Percentiles rank a stretch among this genome's conserved stretches.
Conservation (phyloP, 2,329 filamentous ascomycete genomes). For the Diaporthe ilicicola region DNA sequence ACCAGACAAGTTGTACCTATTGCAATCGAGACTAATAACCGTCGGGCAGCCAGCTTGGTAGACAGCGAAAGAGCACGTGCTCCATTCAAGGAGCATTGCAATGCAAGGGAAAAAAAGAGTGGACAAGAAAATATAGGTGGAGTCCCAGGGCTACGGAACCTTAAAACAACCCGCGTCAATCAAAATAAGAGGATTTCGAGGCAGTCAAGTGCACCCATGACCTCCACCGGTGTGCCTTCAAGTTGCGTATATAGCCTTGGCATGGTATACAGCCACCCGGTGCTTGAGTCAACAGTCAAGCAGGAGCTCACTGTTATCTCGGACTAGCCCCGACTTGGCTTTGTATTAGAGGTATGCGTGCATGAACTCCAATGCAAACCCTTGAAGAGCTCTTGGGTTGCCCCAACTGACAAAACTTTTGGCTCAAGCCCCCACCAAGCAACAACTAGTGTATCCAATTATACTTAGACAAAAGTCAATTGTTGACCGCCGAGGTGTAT, state of each 20-base stretch:
- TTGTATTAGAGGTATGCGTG: constrained; percentile 1
- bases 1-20: not conserved
- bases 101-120: no score
- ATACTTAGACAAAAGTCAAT: constrained; percentile 9
- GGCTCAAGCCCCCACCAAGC: not conserved
- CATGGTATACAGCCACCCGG: not conserved
- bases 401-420: not conserved
- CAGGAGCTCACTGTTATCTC: not conserved
- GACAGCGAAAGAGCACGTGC: not conserved
- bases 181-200: not conserved
- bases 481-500: not conserved
- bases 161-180: not conserved
- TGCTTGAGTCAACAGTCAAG: not conserved
- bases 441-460: not conserved
- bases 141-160: not conserved
- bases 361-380: constrained; percentile 18
- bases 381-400: not conserved
- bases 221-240: not conserved
- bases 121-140: not conserved
- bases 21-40: not conserved
- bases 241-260: constrained; percentile 11
- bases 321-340: constrained; percentile 17
- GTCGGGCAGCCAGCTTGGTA: not conserved
- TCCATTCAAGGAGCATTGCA: not conserved
- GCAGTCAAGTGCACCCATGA: not conserved